phyloP scores from a whole-genome alignment of 192 early-diverging fungal species.

The Coemansia sp. region DNA sequence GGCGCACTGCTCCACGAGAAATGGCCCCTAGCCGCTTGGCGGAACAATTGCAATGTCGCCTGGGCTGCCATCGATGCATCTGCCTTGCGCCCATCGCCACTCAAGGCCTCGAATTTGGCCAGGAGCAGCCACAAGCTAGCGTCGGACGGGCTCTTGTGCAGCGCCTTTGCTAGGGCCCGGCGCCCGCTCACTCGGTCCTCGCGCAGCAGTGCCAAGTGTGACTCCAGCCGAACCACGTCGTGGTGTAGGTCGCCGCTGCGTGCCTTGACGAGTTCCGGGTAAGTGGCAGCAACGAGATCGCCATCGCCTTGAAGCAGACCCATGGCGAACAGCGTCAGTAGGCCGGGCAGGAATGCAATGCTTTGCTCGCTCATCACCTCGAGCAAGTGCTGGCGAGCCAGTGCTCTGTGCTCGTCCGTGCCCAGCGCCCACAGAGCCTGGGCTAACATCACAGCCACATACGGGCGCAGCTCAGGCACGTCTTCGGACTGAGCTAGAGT shows the following conservation, averaged over 20 bases:
- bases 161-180: conserved; percentile 29
- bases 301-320: conserved; percentile 39
- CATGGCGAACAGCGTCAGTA: conserved; percentile 50
- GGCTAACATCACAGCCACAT: conserved; percentile 71
- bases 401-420: conserved; percentile 65
- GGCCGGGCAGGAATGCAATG: conserved; percentile 10
- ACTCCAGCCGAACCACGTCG: conserved; percentile 16
- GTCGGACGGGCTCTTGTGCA: conserved; percentile 17
- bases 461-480: conserved; percentile 56
- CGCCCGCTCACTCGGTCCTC: conserved; percentile 18
- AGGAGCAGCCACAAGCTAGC: conserved; percentile 28
- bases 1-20: conserved; percentile 26
- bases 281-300: conserved; percentile 28
- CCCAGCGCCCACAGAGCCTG: conserved; percentile 91
- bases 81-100: neutral
- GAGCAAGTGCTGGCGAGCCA: conserved; percentile 80
- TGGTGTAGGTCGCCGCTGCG: conserved; percentile 10
- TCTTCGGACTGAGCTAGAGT: conserved; percentile 57
- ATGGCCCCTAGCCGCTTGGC: conserved; percentile 17
- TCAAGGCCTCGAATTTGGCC: conserved; percentile 19
- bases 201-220: conserved; percentile 25
- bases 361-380: conserved; percentile 22
- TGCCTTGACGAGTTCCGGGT: conserved; percentile 20
- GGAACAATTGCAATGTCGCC: conserved; percentile 21
- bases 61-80: conserved; percentile 6